Percentiles rank a stretch among this genome's conserved stretches.
phyloP scores from a whole-genome alignment of 306 rosid genomes.

The Carpinus fangiana region DNA sequence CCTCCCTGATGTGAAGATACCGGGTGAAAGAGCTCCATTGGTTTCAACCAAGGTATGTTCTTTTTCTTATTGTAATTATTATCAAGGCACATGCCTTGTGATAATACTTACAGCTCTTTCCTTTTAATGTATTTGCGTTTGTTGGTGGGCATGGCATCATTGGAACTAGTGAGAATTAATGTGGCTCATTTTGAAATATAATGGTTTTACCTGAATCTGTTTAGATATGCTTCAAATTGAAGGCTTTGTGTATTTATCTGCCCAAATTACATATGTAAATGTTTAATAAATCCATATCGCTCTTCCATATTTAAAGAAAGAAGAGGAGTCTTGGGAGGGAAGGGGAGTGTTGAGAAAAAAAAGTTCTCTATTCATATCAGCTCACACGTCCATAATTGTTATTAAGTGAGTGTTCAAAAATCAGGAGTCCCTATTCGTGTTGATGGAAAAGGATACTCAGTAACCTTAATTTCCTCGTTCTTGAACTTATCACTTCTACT shows the following conservation, averaged over 20 bases:
- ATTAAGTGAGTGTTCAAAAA: not conserved
- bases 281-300: not conserved
- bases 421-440: not conserved
- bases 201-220: not conserved
- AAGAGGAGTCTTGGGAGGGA: too few species aligned
- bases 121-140: constrained; percentile 15
- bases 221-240: not conserved
- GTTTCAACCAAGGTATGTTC: constrained; percentile 85
- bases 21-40: constrained; percentile 95
- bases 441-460: too few species aligned
- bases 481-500: too few species aligned
- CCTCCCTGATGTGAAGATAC: constrained; percentile 81
- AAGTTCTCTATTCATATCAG: not conserved
- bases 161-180: not conserved
- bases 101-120: not conserved
- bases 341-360: too few species aligned
- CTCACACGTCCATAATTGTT: not conserved
- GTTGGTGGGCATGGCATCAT: constrained; percentile 10
- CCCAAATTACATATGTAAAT: not conserved
- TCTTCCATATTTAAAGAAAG: not conserved
- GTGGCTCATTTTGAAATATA: not conserved
- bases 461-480: too few species aligned
- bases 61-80: constrained; percentile 8
- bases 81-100: not conserved
- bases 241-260: not conserved